Evolutionary conservation across 2,329 filamentous ascomycete species (phyloP).

Genomic region (Dendryphion nanum): DNA sequence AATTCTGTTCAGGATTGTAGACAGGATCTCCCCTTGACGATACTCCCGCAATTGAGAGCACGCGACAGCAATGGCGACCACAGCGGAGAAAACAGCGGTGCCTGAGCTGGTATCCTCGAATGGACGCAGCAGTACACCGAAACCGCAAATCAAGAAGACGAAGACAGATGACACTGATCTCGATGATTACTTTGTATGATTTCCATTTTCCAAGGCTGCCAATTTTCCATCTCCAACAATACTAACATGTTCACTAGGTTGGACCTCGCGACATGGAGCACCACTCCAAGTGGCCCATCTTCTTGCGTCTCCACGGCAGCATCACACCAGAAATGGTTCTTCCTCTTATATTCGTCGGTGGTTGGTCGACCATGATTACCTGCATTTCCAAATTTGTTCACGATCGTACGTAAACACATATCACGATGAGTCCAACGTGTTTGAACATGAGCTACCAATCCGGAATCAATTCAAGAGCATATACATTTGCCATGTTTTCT

Average conservation of each 20-base stretch:
- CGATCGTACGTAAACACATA: neutral
- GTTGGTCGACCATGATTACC: constrained; percentile 67
- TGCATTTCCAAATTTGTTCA: constrained; percentile 35
- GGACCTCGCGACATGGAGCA: constrained; percentile 68
- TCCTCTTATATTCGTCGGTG: constrained; percentile 61
- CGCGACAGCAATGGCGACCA: neutral
- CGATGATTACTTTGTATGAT: constrained; percentile 61
- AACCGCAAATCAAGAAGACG: constrained; percentile 11
- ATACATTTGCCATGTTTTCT: no score
- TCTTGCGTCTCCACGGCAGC: constrained; percentile 73
- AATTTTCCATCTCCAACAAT: neutral
- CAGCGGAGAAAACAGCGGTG: neutral
- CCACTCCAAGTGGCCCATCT: constrained; percentile 75
- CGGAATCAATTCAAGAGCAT: no score
- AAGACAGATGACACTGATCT: constrained; percentile 39
- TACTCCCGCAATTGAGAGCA: no score
- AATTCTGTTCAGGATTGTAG: neutral
- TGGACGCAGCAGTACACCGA: constrained; percentile 1
- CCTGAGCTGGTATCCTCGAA: neutral
- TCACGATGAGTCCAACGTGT: no score
- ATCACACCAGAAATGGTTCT: constrained; percentile 73
- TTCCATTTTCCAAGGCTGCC: constrained; percentile 7
- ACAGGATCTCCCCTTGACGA: neutral
- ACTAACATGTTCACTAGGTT: constrained; percentile 16
- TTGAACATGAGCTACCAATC: no score